phyloP scores from a whole-genome alignment of 2,329 filamentous ascomycete species.

The Sporothrix protearum region DNA sequence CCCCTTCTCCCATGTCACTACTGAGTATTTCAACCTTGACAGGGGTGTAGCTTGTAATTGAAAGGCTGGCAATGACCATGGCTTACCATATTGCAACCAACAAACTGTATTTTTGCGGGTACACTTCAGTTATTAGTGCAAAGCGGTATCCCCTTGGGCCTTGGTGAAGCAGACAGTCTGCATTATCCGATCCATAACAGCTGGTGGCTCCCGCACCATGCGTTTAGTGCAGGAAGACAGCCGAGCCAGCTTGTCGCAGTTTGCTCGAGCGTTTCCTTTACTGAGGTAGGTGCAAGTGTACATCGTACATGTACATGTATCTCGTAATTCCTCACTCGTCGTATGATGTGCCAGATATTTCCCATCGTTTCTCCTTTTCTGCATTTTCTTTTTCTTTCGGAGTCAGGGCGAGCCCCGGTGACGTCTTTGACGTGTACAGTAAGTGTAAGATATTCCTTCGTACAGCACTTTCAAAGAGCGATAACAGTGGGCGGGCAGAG shows the following conservation, averaged over 20 bases:
- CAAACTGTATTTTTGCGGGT: no score
- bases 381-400: no score
- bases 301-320: no score
- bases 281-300: no score
- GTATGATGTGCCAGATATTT: neutral
- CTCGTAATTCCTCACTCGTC: neutral
- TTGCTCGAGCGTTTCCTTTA: neutral
- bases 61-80: neutral
- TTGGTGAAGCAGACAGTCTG: neutral
- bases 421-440: neutral
- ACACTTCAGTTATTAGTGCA: no score
- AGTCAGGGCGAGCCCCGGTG: neutral
- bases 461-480: neutral
- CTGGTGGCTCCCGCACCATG: constrained; percentile 5
- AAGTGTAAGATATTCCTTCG: neutral
- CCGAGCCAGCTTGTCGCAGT: neutral
- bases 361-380: neutral
- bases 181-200: neutral
- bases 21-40: neutral
- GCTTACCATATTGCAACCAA: no score
- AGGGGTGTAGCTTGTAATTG: constrained; percentile 16
- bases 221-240: neutral
- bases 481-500: neutral
- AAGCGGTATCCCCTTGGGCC: no score
- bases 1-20: neutral